phyloP scores from a whole-genome alignment of 2,329 filamentous ascomycete genomes.

The Aspergillus viridinutans region DNA sequence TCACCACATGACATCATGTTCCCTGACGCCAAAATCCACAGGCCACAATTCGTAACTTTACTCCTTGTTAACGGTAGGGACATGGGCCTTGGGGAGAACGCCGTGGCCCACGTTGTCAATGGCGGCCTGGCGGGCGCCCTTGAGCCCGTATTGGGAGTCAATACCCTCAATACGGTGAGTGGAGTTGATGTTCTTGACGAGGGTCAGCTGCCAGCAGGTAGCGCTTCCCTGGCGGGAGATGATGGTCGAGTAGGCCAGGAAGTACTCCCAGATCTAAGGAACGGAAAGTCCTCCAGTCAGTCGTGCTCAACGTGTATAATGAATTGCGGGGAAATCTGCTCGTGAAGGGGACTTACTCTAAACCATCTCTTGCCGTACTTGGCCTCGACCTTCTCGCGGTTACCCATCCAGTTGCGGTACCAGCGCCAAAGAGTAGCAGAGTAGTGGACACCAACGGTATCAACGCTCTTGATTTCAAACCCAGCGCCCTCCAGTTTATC shows the following conservation, averaged over 20 bases:
- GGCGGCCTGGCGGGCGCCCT: constrained; percentile 57
- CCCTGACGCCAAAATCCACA: background rate
- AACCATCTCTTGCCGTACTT: constrained; percentile 97
- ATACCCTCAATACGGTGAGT: constrained; percentile 77
- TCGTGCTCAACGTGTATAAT: background rate
- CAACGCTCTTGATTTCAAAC: constrained; percentile 85
- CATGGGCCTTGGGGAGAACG: constrained; percentile 31
- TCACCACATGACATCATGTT: background rate
- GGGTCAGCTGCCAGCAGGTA: constrained; percentile 80
- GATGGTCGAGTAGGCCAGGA: constrained; percentile 82
- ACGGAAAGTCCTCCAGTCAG: background rate
- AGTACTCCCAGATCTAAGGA: constrained; percentile 79
- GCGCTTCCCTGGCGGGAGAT: constrained; percentile 77
- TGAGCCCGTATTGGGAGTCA: constrained; percentile 62
- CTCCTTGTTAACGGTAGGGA: constrained; percentile 28
- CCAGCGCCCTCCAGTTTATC: constrained; percentile 80
- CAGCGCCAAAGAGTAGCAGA: constrained; percentile 94
- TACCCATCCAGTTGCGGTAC: constrained; percentile 98
- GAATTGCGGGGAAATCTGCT: background rate
- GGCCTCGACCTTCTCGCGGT: constrained; percentile 83
- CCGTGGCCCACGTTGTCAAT: constrained; percentile 32
- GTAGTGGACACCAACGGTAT: constrained; percentile 96
- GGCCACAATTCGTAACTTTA: constrained; percentile 8
- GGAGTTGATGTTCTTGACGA: constrained; percentile 87
- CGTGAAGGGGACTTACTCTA: constrained; percentile 59